Conservation (phyloP, 768 basidiomycete genomes). For the Trametopsis cervina region DNA sequence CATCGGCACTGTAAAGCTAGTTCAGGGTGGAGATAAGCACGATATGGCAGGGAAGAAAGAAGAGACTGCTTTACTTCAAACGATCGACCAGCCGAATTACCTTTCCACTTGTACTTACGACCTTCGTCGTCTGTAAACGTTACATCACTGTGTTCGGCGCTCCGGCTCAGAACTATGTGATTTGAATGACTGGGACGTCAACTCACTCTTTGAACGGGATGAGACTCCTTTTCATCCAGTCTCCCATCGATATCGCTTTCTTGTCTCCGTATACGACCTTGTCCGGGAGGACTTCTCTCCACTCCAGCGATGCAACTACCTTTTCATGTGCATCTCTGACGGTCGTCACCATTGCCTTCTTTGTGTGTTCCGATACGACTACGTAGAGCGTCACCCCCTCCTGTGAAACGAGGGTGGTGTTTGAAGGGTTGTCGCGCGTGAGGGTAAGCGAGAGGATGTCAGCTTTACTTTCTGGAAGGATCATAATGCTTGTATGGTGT, state of each 20-base stretch:
- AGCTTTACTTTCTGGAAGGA: no score
- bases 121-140: slow-evolving; percentile 28
- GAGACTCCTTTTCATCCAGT: slow-evolving; percentile 34
- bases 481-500: no score
- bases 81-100: slow-evolving; percentile 27
- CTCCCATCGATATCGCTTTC: slow-evolving; percentile 24
- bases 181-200: not conserved
- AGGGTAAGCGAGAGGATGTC: slow-evolving; percentile 27
- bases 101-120: slow-evolving; percentile 37
- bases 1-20: slow-evolving; percentile 3
- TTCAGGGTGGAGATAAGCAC: not conserved
- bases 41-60: not conserved
- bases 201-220: slow-evolving; percentile 35
- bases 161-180: not conserved
- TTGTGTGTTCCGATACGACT: slow-evolving; percentile 27
- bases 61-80: slow-evolving; percentile 27
- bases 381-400: slow-evolving; percentile 29
- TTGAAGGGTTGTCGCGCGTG: slow-evolving; percentile 34
- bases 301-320: slow-evolving; percentile 32
- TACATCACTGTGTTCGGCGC: slow-evolving; percentile 26
- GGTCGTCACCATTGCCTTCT: slow-evolving; percentile 25
- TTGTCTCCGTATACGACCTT: slow-evolving; percentile 29
- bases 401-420: slow-evolving; percentile 28
- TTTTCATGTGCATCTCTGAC: slow-evolving; percentile 26
- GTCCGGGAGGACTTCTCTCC: slow-evolving; percentile 31